Percentiles rank a stretch among this genome's conserved stretches.
Evolutionary conservation across 345 rosid genomes (phyloP).

Genomic region (Psidium friedrichsthalianum): DNA sequence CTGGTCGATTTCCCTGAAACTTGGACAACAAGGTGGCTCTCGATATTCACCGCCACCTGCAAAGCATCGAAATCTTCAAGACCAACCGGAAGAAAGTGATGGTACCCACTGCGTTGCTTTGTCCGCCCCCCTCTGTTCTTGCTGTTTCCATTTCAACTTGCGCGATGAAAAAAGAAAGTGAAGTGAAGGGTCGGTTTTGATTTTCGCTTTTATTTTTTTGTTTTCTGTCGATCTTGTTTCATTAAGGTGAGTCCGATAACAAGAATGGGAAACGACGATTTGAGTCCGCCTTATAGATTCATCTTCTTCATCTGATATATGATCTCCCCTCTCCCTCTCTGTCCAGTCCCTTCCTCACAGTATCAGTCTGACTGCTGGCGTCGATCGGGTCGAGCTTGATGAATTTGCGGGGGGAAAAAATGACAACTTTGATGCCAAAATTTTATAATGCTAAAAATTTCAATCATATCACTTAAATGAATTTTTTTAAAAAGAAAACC

Average conservation of each 20-base stretch:
- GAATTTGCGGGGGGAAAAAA: no score
- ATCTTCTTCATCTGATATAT: no score
- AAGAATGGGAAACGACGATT: slow-evolving; percentile 24
- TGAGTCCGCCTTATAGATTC: slow-evolving; percentile 28
- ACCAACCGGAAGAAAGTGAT: slow-evolving; percentile 25
- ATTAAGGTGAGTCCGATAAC: slow-evolving; percentile 36
- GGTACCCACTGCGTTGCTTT: slow-evolving; percentile 13
- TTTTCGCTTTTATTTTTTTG: background rate
- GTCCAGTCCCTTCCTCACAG: no score
- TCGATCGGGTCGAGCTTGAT: no score
- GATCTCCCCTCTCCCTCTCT: no score
- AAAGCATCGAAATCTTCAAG: slow-evolving; percentile 18
- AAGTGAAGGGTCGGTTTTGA: background rate
- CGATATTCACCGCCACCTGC: slow-evolving; percentile 4
- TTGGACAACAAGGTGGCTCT: slow-evolving; percentile 13
- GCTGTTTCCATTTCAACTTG: background rate
- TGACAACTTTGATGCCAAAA: no score
- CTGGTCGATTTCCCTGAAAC: slow-evolving; percentile 2
- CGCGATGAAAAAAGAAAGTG: background rate
- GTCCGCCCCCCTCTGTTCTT: background rate
- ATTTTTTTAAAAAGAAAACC: no score
- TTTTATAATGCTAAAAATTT: no score
- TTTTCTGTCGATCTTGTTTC: background rate
- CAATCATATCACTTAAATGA: no score
- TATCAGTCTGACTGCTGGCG: no score